phyloP scores from a whole-genome alignment of 257 asterid species.

The Fraxinus americana region DNA sequence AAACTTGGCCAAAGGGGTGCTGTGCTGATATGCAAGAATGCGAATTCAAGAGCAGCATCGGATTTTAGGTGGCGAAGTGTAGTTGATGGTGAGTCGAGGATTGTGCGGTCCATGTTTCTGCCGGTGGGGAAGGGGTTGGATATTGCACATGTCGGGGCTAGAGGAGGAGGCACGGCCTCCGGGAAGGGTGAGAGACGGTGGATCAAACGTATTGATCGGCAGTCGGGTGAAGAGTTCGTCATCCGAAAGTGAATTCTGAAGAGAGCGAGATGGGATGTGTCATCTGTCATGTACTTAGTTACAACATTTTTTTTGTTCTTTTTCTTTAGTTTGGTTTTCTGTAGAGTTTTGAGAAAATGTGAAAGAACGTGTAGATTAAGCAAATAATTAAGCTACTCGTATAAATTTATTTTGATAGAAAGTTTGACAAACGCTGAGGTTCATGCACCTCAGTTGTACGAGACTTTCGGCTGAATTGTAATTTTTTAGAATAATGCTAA shows the following conservation, averaged over 20 bases:
- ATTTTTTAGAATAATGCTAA: no score
- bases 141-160: slow-evolving; percentile 57
- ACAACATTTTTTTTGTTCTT: not conserved
- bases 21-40: slow-evolving; percentile 79
- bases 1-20: slow-evolving; percentile 78
- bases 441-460: no score
- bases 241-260: not conserved
- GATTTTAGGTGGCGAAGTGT: slow-evolving; percentile 71
- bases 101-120: slow-evolving; percentile 67
- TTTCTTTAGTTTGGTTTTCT: no score
- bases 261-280: not conserved
- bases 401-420: no score
- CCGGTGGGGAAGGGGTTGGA: slow-evolving; percentile 92
- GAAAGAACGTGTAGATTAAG: no score
- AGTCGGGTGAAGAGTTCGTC: not conserved
- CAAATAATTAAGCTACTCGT: no score
- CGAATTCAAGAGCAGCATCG: slow-evolving; percentile 47
- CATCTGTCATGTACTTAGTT: not conserved
- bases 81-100: slow-evolving; percentile 51
- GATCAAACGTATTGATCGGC: not conserved
- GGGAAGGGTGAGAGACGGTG: not conserved
- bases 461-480: no score
- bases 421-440: no score
- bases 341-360: not conserved
- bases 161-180: not conserved